Evolutionary conservation across 2,329 filamentous ascomycete species (phyloP).

Genomic region (Domatiomyces catenatus): DNA sequence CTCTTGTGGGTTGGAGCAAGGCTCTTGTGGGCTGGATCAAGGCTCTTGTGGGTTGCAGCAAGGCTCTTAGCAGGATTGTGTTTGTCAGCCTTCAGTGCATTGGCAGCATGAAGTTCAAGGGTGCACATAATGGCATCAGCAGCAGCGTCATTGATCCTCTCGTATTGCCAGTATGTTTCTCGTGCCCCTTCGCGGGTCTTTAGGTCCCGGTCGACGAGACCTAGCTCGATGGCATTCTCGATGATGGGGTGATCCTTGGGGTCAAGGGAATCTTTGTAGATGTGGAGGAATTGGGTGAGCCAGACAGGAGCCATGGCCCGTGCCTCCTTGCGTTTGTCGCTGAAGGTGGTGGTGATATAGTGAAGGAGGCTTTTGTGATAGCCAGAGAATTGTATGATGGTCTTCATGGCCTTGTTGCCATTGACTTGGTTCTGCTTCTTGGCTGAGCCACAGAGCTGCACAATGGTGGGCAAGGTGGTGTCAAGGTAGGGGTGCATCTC

Average conservation of each 20-base stretch:
- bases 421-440: constrained; percentile 86
- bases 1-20: too few relatives aligned
- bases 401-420: constrained; percentile 66
- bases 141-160: constrained; percentile 58
- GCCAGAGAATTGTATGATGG: constrained; percentile 61
- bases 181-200: constrained; percentile 77
- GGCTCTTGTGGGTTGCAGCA: too few relatives aligned
- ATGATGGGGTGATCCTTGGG: constrained; percentile 72
- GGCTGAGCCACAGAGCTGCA: constrained; percentile 76
- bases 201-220: constrained; percentile 77
- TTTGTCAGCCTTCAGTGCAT: constrained; percentile 52
- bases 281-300: constrained; percentile 63
- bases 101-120: constrained; percentile 64
- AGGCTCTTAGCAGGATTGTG: constrained; percentile 48
- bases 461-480: constrained; percentile 43
- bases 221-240: constrained; percentile 78
- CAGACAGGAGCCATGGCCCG: constrained; percentile 65
- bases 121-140: constrained; percentile 70
- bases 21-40: too few relatives aligned
- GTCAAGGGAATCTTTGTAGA: constrained; percentile 70
- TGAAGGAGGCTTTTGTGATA: constrained; percentile 72
- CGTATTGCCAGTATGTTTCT: constrained; percentile 73
- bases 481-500: constrained; percentile 16
- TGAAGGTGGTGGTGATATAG: constrained; percentile 64
- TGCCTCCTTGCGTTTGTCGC: constrained; percentile 88